Percentiles rank a stretch among this genome's conserved stretches.
Conservation (phyloP, 2,329 filamentous ascomycete genomes). For the Phoma sp. region DNA sequence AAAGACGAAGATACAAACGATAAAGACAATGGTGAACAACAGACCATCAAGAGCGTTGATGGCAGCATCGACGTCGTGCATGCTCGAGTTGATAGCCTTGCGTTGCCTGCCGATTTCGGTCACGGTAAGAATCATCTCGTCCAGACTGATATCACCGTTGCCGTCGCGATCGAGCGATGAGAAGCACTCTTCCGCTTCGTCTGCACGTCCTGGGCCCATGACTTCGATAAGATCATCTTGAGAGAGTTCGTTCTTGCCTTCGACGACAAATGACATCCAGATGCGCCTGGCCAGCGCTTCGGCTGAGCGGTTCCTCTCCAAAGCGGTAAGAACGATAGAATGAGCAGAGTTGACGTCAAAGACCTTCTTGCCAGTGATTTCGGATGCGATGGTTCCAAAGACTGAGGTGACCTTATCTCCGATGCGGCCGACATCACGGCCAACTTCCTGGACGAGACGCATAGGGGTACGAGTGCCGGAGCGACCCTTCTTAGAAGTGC, state of each 20-base stretch:
- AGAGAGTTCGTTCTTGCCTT: conserved; percentile 80
- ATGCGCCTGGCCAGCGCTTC: conserved; percentile 93
- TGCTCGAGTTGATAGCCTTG: conserved; percentile 87
- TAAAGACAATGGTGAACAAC: conserved; percentile 77
- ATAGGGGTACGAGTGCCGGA: conserved; percentile 76
- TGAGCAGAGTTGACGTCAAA: conserved; percentile 93
- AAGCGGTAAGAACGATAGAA: conserved; percentile 84
- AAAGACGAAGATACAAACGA: conserved; percentile 85
- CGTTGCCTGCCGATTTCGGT: conserved; percentile 83
- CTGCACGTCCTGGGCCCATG: conserved; percentile 73
- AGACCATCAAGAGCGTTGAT: conserved; percentile 89
- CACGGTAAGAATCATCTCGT: conserved; percentile 91
- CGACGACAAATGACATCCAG: conserved; percentile 98
- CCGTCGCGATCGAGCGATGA: conserved; percentile 78
- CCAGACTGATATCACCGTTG: conserved; percentile 92
- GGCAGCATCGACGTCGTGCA: conserved; percentile 97
- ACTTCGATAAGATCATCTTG: conserved; percentile 87
- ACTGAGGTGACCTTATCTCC: conserved; percentile 93
- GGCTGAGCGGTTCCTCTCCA: conserved; percentile 82
- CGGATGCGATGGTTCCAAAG: conserved; percentile 90
- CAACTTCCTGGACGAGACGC: conserved; percentile 71
- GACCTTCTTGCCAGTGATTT: conserved; percentile 93
- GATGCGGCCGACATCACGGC: conserved; percentile 72
- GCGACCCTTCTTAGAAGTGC: conserved; percentile 51
- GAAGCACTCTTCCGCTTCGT: conserved; percentile 88